Base-by-base conservation (phyloP, 768 basidiomycete species). In the Psilocybe azurescens region DNA sequence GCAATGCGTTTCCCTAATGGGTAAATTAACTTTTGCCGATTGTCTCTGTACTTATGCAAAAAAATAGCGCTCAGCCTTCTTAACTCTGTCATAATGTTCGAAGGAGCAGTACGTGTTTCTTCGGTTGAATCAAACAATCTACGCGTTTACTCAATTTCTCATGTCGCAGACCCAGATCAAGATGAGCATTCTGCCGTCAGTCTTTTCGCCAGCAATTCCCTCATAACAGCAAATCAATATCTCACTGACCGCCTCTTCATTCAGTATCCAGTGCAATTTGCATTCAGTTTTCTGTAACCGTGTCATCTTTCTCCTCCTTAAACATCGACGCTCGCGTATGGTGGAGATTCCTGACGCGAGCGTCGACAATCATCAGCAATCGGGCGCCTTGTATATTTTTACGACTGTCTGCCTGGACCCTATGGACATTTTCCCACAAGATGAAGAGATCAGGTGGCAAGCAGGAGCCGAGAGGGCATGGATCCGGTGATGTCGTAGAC, bases 201-300 rank as follows among this genome's bases (percentile, higher is more conserved):
- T 56, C 13, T 1, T 3, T 9, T 20, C 13, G 29, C 18, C 33
- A 3, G 7, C 16, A 7, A 10, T 32, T 18, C 16, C 24, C 24
- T 2, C 24, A 24, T 24, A 46, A n/a, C 13, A 14, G 14, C 29
- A 8, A 30, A 14, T 41, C 36, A n/a, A 44, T 1, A 8, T n/a
- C 13, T 44, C 4, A 46, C 8, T 56, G 32, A 56, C 29, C 11
- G 28, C 2, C 53, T 46, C 29, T 30, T n/a, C 29, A 44, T 44
- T 3, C 24, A 56, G 55, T 29, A 48, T 58, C 11, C 48, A 58
- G 51, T 58, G 58, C 58, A 51, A 41, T 28, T 20, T 60, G 14
- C 59, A 53, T 46, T 53, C 59, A 14, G 38, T 60, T 18, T 60
- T 60, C 52, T 53, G 53, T 32, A 53, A 41, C 18, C 51, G 58